Evolutionary conservation across 305 asterid genomes (phyloP).

Genomic region (Fraxinus velutina): DNA sequence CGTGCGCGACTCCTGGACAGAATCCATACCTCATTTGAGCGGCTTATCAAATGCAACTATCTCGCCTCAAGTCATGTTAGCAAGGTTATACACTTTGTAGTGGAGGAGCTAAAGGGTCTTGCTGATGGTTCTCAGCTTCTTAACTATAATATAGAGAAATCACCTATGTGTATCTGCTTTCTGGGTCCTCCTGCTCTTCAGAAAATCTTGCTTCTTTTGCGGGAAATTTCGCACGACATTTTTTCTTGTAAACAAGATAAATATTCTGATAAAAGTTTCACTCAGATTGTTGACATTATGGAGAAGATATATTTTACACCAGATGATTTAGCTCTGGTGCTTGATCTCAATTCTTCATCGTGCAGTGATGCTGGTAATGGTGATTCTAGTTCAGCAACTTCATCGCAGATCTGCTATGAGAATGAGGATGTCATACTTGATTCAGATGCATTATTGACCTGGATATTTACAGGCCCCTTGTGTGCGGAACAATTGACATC

Average conservation of each 20-base stretch:
- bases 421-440: slow-evolving; percentile 51
- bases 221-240: slow-evolving; percentile 75
- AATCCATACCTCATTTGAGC: slow-evolving; percentile 57
- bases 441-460: slow-evolving; percentile 74
- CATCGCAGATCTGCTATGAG: slow-evolving; percentile 40
- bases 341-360: slow-evolving; percentile 40
- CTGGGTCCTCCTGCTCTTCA: slow-evolving; percentile 68
- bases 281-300: slow-evolving; percentile 40
- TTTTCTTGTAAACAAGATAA: slow-evolving; percentile 63
- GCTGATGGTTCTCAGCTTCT: slow-evolving; percentile 65
- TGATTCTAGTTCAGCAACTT: slow-evolving; percentile 31
- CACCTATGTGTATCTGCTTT: slow-evolving; percentile 79
- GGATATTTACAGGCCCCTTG: slow-evolving; percentile 75
- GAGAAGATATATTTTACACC: slow-evolving; percentile 65
- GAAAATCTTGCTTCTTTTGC: slow-evolving; percentile 71
- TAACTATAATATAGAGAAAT: slow-evolving; percentile 55
- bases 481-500: slow-evolving; percentile 62
- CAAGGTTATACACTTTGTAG: slow-evolving; percentile 79
- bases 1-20: slow-evolving; percentile 73
- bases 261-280: slow-evolving; percentile 55
- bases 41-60: slow-evolving; percentile 59
- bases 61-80: slow-evolving; percentile 79
- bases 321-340: slow-evolving; percentile 60
- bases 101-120: slow-evolving; percentile 77
- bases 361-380: slow-evolving; percentile 32